phyloP scores from a whole-genome alignment of 2,329 filamentous ascomycete species.

The Boeremia exigua region DNA sequence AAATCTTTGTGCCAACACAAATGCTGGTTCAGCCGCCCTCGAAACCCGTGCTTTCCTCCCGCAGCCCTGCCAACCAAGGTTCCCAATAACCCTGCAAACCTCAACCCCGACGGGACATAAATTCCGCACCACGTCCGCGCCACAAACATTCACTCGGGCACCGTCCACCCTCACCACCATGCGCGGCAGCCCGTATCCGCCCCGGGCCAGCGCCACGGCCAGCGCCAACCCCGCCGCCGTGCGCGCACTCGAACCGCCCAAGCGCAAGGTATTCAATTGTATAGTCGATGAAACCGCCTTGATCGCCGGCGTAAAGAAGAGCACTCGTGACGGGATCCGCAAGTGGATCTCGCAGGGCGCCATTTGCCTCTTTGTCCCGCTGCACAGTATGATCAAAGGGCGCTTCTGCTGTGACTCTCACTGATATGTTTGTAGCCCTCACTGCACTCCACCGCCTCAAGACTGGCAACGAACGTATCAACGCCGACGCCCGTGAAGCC shows the following conservation, averaged over 20 bases:
- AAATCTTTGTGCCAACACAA: slow-evolving; percentile 17
- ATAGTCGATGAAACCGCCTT: slow-evolving; percentile 60
- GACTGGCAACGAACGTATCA: slow-evolving; percentile 50
- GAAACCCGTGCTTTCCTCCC: slow-evolving; percentile 16
- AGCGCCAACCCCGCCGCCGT: slow-evolving; percentile 33
- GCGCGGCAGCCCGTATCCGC: slow-evolving; percentile 41
- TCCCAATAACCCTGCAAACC: slow-evolving; percentile 5
- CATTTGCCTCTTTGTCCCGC: slow-evolving; percentile 58
- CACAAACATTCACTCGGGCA: slow-evolving; percentile 7
- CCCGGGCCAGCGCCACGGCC: slow-evolving; percentile 37
- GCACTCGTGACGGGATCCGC: slow-evolving; percentile 58
- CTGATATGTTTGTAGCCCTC: slow-evolving; percentile 49
- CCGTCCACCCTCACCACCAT: slow-evolving; percentile 25
- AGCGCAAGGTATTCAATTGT: slow-evolving; percentile 60
- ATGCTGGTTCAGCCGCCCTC: slow-evolving; percentile 4
- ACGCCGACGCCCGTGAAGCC: slow-evolving; percentile 55
- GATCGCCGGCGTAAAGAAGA: slow-evolving; percentile 58
- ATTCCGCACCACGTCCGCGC: slow-evolving; percentile 9
- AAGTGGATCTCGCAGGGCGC: slow-evolving; percentile 59
- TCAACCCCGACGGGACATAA: slow-evolving; percentile 1
- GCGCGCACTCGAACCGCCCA: slow-evolving; percentile 38
- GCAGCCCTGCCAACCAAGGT: slow-evolving; percentile 12
- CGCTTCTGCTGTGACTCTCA: slow-evolving; percentile 7
- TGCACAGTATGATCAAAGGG: slow-evolving; percentile 53
- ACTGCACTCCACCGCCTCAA: slow-evolving; percentile 55